Percentiles rank a stretch among this genome's conserved stretches.
These are phyloP conservation scores for Talaromyces albobiverticillius DNA, from an alignment of 2,329 filamentous ascomycete species.

Conservation along the genomic window DNA sequence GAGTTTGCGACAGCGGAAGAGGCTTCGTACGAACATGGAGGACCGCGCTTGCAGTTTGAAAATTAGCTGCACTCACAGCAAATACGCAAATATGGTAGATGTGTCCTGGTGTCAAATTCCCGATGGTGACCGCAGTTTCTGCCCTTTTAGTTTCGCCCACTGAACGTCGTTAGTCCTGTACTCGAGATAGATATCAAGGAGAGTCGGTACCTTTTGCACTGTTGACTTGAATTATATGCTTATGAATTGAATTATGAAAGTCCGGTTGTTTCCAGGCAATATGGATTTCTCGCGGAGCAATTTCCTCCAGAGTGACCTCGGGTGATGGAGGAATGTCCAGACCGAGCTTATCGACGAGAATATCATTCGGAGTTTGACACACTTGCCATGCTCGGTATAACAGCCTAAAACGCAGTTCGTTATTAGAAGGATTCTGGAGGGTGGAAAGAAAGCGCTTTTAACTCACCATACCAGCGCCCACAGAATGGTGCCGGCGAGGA, in stretches of 20 bases:
- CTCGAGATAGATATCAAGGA: background rate
- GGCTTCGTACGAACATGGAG: constrained; percentile 75
- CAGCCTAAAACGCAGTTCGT: constrained; percentile 56
- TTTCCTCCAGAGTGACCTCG: constrained; percentile 84
- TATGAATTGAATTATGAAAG: constrained; percentile 66
- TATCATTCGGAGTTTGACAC: constrained; percentile 83
- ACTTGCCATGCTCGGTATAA: constrained; percentile 84
- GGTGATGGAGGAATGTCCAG: constrained; percentile 91
- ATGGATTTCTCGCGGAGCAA: constrained; percentile 81
- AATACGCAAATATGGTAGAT: constrained; percentile 94
- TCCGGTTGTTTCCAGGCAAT: constrained; percentile 84
- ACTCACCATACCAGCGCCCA: constrained; percentile 50
- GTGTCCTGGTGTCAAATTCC: constrained; percentile 77
- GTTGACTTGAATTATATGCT: constrained; percentile 91
- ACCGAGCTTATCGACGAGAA: constrained; percentile 85
- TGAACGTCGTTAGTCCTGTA: constrained; percentile 31
- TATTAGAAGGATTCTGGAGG: constrained; percentile 3
- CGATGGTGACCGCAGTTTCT: constrained; percentile 88
- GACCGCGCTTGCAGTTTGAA: constrained; percentile 82
- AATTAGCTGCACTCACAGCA: constrained; percentile 85
- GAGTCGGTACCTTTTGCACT: constrained; percentile 69
- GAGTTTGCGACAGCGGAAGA: constrained; percentile 40
- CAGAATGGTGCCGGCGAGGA: constrained; percentile 46
- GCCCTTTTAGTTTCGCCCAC: constrained; percentile 80
- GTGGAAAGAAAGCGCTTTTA: background rate